Evolutionary conservation across 495 filamentous ascomycete species (phyloP).

Genomic region (Podospora pseudopauciseta): DNA sequence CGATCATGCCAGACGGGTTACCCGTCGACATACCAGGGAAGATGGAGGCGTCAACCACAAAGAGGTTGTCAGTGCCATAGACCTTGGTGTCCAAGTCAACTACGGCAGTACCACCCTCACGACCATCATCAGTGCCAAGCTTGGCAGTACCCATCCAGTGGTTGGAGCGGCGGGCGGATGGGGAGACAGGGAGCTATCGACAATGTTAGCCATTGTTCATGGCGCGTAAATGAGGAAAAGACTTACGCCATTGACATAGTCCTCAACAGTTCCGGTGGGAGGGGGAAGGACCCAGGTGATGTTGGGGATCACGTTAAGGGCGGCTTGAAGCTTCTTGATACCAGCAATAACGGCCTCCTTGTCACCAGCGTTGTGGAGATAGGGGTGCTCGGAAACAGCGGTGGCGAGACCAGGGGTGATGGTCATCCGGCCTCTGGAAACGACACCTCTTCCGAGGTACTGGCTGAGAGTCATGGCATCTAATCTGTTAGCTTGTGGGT

Average conservation of each 20-base stretch:
- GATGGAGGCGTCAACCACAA: slow-evolving; percentile 61
- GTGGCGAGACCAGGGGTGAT: slow-evolving; percentile 55
- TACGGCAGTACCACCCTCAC: slow-evolving; percentile 58
- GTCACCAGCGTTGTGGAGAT: slow-evolving; percentile 50
- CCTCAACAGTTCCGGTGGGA: slow-evolving; percentile 48
- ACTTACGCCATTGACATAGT: slow-evolving; percentile 48
- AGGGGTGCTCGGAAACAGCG: slow-evolving; percentile 50
- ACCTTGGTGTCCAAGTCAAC: slow-evolving; percentile 68
- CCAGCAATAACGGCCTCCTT: slow-evolving; percentile 50
- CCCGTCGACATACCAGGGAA: slow-evolving; percentile 60
- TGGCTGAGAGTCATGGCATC: slow-evolving; percentile 59
- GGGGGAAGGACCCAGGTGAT: slow-evolving; percentile 56
- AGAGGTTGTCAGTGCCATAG: slow-evolving; percentile 69
- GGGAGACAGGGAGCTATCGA: slow-evolving; percentile 43
- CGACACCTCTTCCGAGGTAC: slow-evolving; percentile 61
- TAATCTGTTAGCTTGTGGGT: slow-evolving; percentile 19
- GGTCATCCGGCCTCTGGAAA: slow-evolving; percentile 57
- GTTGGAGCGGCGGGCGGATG: slow-evolving; percentile 59
- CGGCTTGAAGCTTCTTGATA: slow-evolving; percentile 56
- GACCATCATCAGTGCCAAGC: slow-evolving; percentile 65
- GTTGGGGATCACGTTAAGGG: slow-evolving; percentile 50
- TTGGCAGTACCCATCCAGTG: slow-evolving; percentile 66
- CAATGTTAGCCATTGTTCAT: background rate
- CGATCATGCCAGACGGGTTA: slow-evolving; percentile 59
- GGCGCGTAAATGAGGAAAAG: background rate